Evolutionary conservation across 352 stramenopile species (phyloP).

Genomic region (Globisporangium cylindrosporum): DNA sequence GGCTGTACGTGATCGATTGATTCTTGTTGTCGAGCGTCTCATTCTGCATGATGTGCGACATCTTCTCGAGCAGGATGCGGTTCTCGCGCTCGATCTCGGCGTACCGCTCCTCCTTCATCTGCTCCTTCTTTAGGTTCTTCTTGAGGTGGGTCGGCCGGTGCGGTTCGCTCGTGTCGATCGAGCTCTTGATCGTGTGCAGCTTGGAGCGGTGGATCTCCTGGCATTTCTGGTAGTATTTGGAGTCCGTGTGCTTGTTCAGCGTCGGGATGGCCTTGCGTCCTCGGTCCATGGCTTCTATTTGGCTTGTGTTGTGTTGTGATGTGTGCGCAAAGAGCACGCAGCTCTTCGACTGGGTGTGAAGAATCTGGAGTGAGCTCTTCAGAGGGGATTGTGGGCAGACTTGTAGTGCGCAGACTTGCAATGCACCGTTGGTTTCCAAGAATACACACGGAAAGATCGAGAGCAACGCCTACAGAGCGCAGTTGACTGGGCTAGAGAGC

Average conservation of each 20-base stretch:
- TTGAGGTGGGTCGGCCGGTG: constrained; percentile 89
- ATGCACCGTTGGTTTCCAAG: neutral
- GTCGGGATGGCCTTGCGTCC: constrained; percentile 83
- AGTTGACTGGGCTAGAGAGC: neutral
- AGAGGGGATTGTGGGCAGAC: neutral
- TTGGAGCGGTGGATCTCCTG: constrained; percentile 82
- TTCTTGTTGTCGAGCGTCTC: constrained; percentile 88
- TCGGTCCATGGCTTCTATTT: constrained; percentile 55
- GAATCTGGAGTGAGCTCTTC: constrained; percentile 9
- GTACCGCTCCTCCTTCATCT: constrained; percentile 95
- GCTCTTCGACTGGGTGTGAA: constrained; percentile 9
- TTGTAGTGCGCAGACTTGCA: neutral
- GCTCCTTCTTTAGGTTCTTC: constrained; percentile 97
- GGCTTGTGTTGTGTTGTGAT: neutral
- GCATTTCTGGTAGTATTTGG: constrained; percentile 85
- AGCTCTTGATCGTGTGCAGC: constrained; percentile 89
- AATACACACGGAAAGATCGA: neutral
- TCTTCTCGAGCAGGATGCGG: constrained; percentile 96
- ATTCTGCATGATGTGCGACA: constrained; percentile 94
- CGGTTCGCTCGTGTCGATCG: constrained; percentile 93
- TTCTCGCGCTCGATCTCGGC: constrained; percentile 96
- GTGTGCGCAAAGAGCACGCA: neutral
- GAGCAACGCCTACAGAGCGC: neutral
- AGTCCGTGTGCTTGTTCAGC: constrained; percentile 86
- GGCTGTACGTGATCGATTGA: constrained; percentile 63